phyloP scores from a whole-genome alignment of 2,329 filamentous ascomycete species.

The Hirsutella rhossiliensis region DNA sequence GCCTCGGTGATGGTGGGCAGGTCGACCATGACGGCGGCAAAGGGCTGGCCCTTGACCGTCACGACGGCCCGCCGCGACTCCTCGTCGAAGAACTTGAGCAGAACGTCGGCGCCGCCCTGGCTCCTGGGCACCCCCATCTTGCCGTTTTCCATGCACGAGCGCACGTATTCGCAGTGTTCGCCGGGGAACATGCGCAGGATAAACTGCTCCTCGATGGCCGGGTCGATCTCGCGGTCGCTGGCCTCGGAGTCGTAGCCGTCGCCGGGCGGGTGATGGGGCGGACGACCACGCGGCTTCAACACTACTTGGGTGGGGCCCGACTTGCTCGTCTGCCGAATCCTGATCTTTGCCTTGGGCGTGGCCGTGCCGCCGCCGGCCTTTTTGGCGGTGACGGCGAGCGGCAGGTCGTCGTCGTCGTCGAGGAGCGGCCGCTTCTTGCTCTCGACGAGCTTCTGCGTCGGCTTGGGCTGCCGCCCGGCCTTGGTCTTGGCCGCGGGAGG shows the following conservation, averaged over 20 bases:
- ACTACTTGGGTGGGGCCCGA: constrained; percentile 24
- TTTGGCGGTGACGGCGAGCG: constrained; percentile 12
- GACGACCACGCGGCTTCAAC: constrained; percentile 54
- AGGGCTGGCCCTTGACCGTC: constrained; percentile 55
- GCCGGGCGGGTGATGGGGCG: constrained; percentile 58
- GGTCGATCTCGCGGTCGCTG: constrained; percentile 78
- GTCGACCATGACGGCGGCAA: constrained; percentile 70
- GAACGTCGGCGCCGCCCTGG: constrained; percentile 63
- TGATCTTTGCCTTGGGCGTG: constrained; percentile 35
- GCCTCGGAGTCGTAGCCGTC: constrained; percentile 96
- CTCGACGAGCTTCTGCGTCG: constrained; percentile 43
- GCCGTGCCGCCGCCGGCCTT: not conserved
- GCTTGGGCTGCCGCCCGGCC: constrained; percentile 46
- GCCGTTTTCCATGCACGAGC: constrained; percentile 61
- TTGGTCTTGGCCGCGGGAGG: constrained; percentile 36
- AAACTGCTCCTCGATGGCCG: constrained; percentile 80
- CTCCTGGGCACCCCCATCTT: constrained; percentile 56
- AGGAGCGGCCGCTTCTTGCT: constrained; percentile 50
- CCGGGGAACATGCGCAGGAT: constrained; percentile 81
- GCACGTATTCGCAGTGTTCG: constrained; percentile 73
- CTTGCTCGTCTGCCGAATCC: constrained; percentile 31
- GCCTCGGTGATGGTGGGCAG: constrained; percentile 78
- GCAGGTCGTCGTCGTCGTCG: constrained; percentile 38
- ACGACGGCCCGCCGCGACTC: constrained; percentile 65
- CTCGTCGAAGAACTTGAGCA: constrained; percentile 65